phyloP scores from a whole-genome alignment of 2,329 filamentous ascomycete genomes.

The Dothistroma pini region DNA sequence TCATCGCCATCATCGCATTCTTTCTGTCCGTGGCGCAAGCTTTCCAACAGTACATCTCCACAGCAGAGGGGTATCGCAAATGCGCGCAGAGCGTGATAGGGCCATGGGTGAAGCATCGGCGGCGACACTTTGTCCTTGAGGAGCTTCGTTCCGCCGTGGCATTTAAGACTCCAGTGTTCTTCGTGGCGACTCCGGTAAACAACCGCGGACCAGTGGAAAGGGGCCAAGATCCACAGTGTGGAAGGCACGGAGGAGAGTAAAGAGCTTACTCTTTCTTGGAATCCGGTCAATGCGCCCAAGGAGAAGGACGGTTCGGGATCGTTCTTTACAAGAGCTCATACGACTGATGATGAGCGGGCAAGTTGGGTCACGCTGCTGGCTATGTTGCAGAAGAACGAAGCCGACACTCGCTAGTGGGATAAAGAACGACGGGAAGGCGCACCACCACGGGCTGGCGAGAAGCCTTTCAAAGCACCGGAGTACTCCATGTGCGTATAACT shows the following conservation, averaged over 20 bases:
- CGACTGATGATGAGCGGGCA: slow-evolving; percentile 12
- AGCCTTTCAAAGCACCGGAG: background rate
- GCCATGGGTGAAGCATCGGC: slow-evolving; percentile 10
- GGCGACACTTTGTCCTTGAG: slow-evolving; percentile 8
- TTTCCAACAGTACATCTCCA: slow-evolving; percentile 11
- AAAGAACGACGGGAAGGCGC: background rate
- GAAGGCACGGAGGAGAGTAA: slow-evolving; percentile 4
- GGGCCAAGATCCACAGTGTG: slow-evolving; percentile 2
- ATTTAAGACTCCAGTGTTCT: slow-evolving; percentile 11
- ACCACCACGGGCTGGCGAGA: background rate
- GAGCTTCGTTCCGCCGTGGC: slow-evolving; percentile 16
- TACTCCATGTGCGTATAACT: slow-evolving; percentile 10
- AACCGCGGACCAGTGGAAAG: slow-evolving; percentile 4
- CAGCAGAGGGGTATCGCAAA: slow-evolving; percentile 15
- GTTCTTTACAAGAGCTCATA: slow-evolving; percentile 3
- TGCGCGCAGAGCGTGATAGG: slow-evolving; percentile 14
- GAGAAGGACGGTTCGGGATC: slow-evolving; percentile 4
- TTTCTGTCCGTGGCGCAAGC: slow-evolving; percentile 12
- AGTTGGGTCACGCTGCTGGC: slow-evolving; percentile 12
- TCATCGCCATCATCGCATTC: slow-evolving; percentile 14
- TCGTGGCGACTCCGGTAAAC: slow-evolving; percentile 10
- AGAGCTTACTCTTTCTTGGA: slow-evolving; percentile 5
- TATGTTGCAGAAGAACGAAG: slow-evolving; percentile 9
- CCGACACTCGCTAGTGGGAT: slow-evolving; percentile 9
- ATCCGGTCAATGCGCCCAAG: background rate